Evolutionary conservation across 176 grass and related monocot species (phyloP), one percentile per base, ranked within the genome.

Genomic region (Otatea glauca): DNA sequence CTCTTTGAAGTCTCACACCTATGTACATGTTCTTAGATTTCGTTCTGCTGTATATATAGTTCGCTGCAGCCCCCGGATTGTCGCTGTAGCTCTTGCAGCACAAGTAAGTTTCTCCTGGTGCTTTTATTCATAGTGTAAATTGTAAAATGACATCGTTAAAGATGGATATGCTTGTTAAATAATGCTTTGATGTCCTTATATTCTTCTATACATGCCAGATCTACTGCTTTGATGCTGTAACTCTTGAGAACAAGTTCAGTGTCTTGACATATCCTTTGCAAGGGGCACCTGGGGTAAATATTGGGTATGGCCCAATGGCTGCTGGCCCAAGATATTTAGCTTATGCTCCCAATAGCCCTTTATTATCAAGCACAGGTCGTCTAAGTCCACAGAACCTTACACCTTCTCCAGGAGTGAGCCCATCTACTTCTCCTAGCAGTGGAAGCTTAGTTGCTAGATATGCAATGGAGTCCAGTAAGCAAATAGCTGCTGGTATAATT

Each of bases 171-270:
- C 35, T 39, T 61, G 7, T 50, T 63, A 56, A 43, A n/a, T 76
- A 35, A 43, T 23, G 15, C 43, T 45, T 59, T 6, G 27, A 82
- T 75, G 69, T 80, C 27, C 83, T 83, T 65, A 74, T 75, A 54
- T 49, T 86, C 9, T 75, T 80, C 83, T 67, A 20, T 83, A 59
- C 79, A 55, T 49, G 47, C 15, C 91, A 99, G 97, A 94, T 99
- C 89, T 99, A 96, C 81, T 99, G 97, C 81, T 99, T 99, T 89
- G 93, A 99, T 89, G 93, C 97, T 75, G 93, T 96, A 65, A 99
- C 93, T 64, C 88, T 99, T 78, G 93, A 99, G 86, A 94, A 88
- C 76, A 99, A 99, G 90, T 92, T 96, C 78, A 99, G 97, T 0
- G 92, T 99, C 70, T 75, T 99, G 48, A 81, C 93, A 64, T 94